Evolutionary conservation across 148 eudicot species (phyloP).

Genomic region (Rhododendron simsii): DNA sequence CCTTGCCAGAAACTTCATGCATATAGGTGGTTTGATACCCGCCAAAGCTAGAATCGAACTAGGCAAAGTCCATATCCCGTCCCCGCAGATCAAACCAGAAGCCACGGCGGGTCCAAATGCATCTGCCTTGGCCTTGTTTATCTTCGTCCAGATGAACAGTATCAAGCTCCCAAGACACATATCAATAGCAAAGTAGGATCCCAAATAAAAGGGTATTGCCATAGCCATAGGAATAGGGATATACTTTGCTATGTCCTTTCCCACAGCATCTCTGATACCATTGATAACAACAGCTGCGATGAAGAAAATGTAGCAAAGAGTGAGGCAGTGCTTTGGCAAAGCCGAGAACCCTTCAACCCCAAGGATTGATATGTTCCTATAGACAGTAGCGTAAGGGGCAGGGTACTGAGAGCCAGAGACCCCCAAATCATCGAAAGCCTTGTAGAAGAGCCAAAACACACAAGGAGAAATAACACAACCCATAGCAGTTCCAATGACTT

Average conservation of each 20-base stretch:
- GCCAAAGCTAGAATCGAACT: slow-evolving; percentile 50
- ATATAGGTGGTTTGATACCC: slow-evolving; percentile 55
- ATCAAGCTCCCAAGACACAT: slow-evolving; percentile 72
- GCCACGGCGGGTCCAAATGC: slow-evolving; percentile 59
- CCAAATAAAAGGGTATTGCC: slow-evolving; percentile 66
- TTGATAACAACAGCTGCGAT: slow-evolving; percentile 35
- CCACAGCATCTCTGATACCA: slow-evolving; percentile 30
- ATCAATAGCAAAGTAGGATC: slow-evolving; percentile 56
- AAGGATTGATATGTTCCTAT: slow-evolving; percentile 42
- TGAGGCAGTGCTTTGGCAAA: slow-evolving; percentile 53
- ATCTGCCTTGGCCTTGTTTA: slow-evolving; percentile 39
- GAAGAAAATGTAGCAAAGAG: slow-evolving; percentile 38
- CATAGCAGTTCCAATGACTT: slow-evolving; percentile 55
- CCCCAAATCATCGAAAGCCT: slow-evolving; percentile 45
- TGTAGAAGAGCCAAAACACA: slow-evolving; percentile 62
- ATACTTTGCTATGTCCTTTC: slow-evolving; percentile 23
- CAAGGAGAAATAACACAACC: slow-evolving; percentile 62
- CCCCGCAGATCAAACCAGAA: slow-evolving; percentile 71
- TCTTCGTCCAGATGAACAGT: slow-evolving; percentile 40
- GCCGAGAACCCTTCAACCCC: slow-evolving; percentile 53
- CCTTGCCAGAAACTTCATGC: slow-evolving; percentile 57
- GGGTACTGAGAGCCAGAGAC: slow-evolving; percentile 23
- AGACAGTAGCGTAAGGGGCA: slow-evolving; percentile 45
- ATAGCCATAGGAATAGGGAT: slow-evolving; percentile 70
- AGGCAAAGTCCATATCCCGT: slow-evolving; percentile 67